These are phyloP conservation scores for Diaporthe ilicicola DNA, from an alignment of 2,329 filamentous ascomycete genomes.

Conservation along the genomic window DNA sequence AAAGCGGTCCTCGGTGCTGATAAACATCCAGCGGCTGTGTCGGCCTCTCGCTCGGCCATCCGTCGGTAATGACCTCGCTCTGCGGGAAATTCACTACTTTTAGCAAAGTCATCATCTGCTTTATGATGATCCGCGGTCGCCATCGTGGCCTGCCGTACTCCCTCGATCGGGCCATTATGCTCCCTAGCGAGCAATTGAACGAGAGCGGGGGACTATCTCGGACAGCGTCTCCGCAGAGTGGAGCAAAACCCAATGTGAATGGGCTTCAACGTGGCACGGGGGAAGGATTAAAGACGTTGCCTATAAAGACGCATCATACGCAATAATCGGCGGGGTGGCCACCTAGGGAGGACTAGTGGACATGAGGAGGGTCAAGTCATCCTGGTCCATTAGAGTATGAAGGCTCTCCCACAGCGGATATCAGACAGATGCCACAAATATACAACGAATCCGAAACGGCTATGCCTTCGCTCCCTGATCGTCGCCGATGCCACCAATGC, in stretches of 20 bases:
- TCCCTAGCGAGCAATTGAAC: slow-evolving; percentile 7
- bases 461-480: neutral
- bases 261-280: neutral
- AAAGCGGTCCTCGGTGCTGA: neutral
- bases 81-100: slow-evolving; percentile 5
- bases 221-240: neutral
- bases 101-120: slow-evolving; percentile 9
- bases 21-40: neutral
- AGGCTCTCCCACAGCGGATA: neutral
- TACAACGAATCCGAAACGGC: neutral
- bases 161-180: neutral
- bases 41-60: slow-evolving; percentile 20
- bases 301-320: slow-evolving; percentile 6
- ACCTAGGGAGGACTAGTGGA: neutral
- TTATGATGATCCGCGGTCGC: slow-evolving; percentile 3
- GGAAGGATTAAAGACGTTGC: neutral
- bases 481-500: no score
- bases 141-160: slow-evolving; percentile 1
- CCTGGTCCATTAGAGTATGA: neutral
- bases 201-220: neutral
- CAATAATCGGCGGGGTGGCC: neutral
- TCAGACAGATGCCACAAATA: neutral
- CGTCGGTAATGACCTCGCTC: slow-evolving; percentile 5
- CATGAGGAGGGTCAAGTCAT: neutral
- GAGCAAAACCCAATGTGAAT: neutral